Percentiles rank a stretch among this genome's conserved stretches.
These are phyloP conservation scores for Apiotrichum akiyoshidainum DNA, from an alignment of 1,284 basidiomycete genomes.

Conservation along the genomic window DNA sequence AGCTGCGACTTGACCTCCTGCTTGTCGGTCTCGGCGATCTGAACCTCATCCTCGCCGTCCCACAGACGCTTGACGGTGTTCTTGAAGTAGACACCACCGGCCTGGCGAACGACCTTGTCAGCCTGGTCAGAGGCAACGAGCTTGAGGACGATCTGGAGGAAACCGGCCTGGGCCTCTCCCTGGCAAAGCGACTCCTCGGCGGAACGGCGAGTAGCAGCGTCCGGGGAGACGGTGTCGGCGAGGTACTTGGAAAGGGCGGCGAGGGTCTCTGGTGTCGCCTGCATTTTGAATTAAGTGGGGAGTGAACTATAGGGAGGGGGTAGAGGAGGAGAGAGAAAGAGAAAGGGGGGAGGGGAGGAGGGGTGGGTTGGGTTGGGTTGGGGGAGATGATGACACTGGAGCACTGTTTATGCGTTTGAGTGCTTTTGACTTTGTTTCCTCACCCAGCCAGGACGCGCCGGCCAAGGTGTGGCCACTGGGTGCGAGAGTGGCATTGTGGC, in stretches of 20 bases:
- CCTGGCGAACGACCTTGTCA: slow-evolving; percentile 62
- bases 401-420: neutral
- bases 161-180: slow-evolving; percentile 70
- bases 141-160: slow-evolving; percentile 72
- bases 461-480: neutral
- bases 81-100: slow-evolving; percentile 83
- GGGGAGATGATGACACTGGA: neutral
- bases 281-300: slow-evolving; percentile 29
- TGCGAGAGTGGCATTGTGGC: neutral
- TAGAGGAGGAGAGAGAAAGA: neutral
- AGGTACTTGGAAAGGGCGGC: slow-evolving; percentile 42
- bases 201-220: slow-evolving; percentile 67
- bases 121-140: slow-evolving; percentile 59
- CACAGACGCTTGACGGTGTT: slow-evolving; percentile 79
- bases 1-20: slow-evolving; percentile 55
- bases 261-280: slow-evolving; percentile 42
- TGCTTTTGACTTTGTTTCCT: neutral
- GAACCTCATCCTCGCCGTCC: slow-evolving; percentile 60
- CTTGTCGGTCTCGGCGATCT: slow-evolving; percentile 49
- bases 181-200: slow-evolving; percentile 71
- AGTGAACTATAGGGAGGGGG: neutral
- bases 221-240: slow-evolving; percentile 59
- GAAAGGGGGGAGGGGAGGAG: neutral
- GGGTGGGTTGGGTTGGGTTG: too few relatives aligned
- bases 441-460: neutral